Evolutionary conservation across 2,329 filamentous ascomycete genomes (phyloP), one percentile per base, ranked within the genome.

Genomic region (Cladophialophora psammophila): DNA sequence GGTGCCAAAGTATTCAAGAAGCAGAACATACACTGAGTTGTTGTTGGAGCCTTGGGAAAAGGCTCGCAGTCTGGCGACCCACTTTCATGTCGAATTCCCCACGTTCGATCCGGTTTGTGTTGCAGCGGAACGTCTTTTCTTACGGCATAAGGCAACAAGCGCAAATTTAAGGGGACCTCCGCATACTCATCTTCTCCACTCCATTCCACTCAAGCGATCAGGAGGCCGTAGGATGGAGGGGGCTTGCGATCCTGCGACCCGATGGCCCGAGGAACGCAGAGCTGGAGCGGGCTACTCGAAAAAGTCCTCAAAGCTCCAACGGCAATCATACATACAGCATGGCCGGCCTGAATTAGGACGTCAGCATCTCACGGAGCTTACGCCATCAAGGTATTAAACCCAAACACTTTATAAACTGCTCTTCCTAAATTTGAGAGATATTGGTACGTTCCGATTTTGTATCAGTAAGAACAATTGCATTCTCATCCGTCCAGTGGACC

Each of bases 61-160:
- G 40, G 40, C n/a, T 42, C 12, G n/a, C 40, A n/a, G 40, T 42
- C 40, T 42, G 4, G n/a, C 12, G 40, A 42, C 4, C 10, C 2
- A 4, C 12, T 42, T 42, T 42, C n/a, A 42, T 42, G 10, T n/a
- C n/a, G 40, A 42, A 42, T 42, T 42, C 40, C 40, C 40, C 40
- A 42, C 40, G 40, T 42, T 42, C 40, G 40, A 42, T 42, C 40
- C 40, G 40, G 4, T 42, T 42, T 42, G 40, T 42, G 40, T 42
- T 3, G 40, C 40, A 42, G 40, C n/a, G 48, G n/a, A 52, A 52
- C 5, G 18, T 20, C 48, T 6, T 6, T 20, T 52, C 5, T 52
- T 42, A 3, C 48, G 48, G 26, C 48, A 52, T 13, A 5, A 26
- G n/a, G 15, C 13, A 32, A 15, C 48, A 20, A 2, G 1, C 26